Evolutionary conservation across 495 filamentous ascomycete species (phyloP), one percentile per base, ranked within the genome.

Genomic region (Penicillium chermesinum): DNA sequence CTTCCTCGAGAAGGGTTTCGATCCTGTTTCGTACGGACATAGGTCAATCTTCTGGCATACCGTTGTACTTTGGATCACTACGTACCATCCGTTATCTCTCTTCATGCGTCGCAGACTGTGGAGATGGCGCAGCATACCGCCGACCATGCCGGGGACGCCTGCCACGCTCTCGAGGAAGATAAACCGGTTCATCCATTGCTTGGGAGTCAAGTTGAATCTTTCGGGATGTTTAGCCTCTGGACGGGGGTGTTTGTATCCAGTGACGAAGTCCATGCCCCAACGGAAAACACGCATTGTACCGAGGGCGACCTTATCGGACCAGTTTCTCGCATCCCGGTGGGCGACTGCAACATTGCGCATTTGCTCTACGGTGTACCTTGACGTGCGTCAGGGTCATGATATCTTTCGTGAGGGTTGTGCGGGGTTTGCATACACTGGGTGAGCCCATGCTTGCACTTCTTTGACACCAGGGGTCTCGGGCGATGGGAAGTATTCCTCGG

Each of bases 71-170:
- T 13, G 17, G 19, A 15, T 33, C 12, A 5, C 16, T 19, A 45
- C 62, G 53, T 62, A 81, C 91, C 93, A 97, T 62, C 94, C 93
- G 54, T 96, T 95, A 63, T 98, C 93, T 25, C 93, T 70, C 71
- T 88, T 89, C 72, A 98, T 82, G 6, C 82, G 75, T 37, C 93
- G 75, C 48, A 98, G 70, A 53, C 83, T 88, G 58, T 86, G 80
- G 6, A 98, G 71, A 67, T 98, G 93, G 15, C 93, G 75, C 10
- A 97, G 70, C 85, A 95, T 95, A 7, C 91, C 93, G 0, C 84
- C 93, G 4, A 97, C 94, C 89, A 97, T 97, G 0, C 94, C 94
- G 0, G 94, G 94, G 0, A 98, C 93, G 15, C 85, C 93, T 8
- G 93, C 93, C 22, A 98, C 87, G 42, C 85, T 90, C 66, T 98